Base-by-base conservation (phyloP, 108 stramenopile genomes). In the Cyclotella cryptica region DNA sequence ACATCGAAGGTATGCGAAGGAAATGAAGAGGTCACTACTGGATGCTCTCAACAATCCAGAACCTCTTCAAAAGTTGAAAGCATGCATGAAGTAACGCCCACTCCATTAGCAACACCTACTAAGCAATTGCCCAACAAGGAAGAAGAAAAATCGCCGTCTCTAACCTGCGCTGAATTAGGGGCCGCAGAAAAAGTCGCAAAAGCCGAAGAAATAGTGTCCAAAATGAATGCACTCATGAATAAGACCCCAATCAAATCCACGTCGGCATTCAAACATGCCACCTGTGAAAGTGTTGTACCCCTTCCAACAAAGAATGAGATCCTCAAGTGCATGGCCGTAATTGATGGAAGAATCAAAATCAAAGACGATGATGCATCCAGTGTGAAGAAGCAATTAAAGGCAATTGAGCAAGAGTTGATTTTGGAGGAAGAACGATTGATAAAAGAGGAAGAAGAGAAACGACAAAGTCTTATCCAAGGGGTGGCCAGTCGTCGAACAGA, bases 251-350 rank as follows among this genome's bases (percentile, higher is more conserved):
- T 22, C n/a, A n/a, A n/a, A n/a, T n/a, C n/a, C 19, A 42, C 18
- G 21, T 70, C 9, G 54, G 28, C 27, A 10, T 30, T 59, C 28
- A 26, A 29, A 29, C 30, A 26, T 17, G 58, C 27, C 6, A 29
- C 6, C 19, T 43, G 43, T 27, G 55, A 30, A 46, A 45, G 44
- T 21, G 60, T 66, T n/a, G 53, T 82, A 9, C 77, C 71, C 1
- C 55, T 84, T 21, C 83, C 83, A 44, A 71, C 79, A 58, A 84
- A 84, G 62, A 80, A 69, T 29, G 74, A 84, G 67, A 84, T 84
- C 35, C 75, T 74, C 18, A 74, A 69, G 24, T 74, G 73, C 71
- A 84, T 84, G 79, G 39, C 78, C 10, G 74, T 51, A 40, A 66
- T 84, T 43, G 83, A 84, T 45, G 41, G 26, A n/a, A 79, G 80